phyloP scores from a whole-genome alignment of 1,139 yeast genomes.

The Yamadazyma dendronema region DNA sequence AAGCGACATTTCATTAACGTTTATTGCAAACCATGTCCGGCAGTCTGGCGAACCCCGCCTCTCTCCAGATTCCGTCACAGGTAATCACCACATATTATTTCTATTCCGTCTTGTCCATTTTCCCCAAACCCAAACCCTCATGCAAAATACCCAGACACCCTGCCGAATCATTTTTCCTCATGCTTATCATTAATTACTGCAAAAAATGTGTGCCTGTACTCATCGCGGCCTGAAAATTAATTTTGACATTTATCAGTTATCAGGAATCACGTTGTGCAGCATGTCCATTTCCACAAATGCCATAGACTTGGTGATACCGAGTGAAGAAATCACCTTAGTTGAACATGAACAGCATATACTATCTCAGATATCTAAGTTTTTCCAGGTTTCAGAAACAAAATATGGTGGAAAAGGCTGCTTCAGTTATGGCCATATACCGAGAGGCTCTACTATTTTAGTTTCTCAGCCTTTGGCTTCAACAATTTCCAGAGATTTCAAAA shows the following conservation, averaged over 20 bases:
- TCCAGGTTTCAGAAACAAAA: conserved; percentile 39
- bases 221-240: conserved; percentile 6
- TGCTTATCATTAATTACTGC: conserved; percentile 8
- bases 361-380: conserved; percentile 25
- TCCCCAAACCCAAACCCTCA: too few relatives aligned
- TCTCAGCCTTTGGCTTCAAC: conserved; percentile 49
- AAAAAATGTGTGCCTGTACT: conserved; percentile 4
- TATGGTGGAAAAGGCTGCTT: conserved; percentile 72
- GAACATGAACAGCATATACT: conserved; percentile 12
- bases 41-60: too few relatives aligned
- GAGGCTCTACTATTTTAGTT: conserved; percentile 40
- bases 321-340: conserved; percentile 12
- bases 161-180: too few relatives aligned
- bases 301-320: conserved; percentile 7
- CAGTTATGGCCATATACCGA: conserved; percentile 38
- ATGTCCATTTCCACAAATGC: neutral
- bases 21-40: too few relatives aligned
- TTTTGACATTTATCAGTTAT: too few relatives aligned
- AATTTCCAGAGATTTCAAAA: conserved; percentile 54
- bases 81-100: too few relatives aligned
- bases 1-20: too few relatives aligned
- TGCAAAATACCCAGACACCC: too few relatives aligned
- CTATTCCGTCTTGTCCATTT: too few relatives aligned
- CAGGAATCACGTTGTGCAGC: too few relatives aligned
- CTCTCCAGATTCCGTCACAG: too few relatives aligned